Base-by-base conservation (phyloP, 2,329 filamentous ascomycete genomes). In the Nannizziopsis arthrosporioides region DNA sequence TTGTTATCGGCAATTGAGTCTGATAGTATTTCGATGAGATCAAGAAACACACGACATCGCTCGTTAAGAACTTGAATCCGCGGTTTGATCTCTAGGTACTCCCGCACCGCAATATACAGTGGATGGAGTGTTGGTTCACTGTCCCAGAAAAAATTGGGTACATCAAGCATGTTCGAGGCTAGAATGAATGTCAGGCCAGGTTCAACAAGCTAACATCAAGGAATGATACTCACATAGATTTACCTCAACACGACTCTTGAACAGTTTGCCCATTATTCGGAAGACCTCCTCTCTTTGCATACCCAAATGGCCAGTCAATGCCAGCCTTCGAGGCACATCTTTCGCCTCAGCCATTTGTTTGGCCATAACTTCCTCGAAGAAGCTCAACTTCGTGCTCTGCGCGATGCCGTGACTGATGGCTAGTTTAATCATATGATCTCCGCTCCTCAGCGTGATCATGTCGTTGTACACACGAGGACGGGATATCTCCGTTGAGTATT, bases 61-160 rank as follows among this genome's bases (percentile, higher is more conserved):
- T 96, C 92, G 67, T 98, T 98, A 55, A 98, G 82, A 18, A 96
- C 89, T 66, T 93, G 87, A 63, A 94, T 94, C 47, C 92, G 86
- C 6, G 84, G 87, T 61, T 94, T 90, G 64, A 98, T 96, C 62
- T 98, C 92, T 52, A 98, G 82, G 62, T 98, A 98, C 65, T 96
- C 92, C 58, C 92, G 85, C 44, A 96, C 87, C 51, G 89, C 92
- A 51, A 80, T 82, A 70, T 98, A 98, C 22, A 98, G 80, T 0
- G 92, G 92, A 63, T 95, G 87, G 0, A 98, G 75, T 0, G 87
- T 95, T 14, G 92, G 92, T 63, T 98, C 92, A 9, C 85, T 85
- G 64, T 96, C 89, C 92, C 92, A 98, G 75, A 96, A 94, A 75
- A 95, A 95, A 63, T 90, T 93, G 52, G 90, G 90, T 0, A 93